Base-by-base conservation (phyloP, 2,329 filamentous ascomycete species). In the Phialemoniopsis sp. region DNA sequence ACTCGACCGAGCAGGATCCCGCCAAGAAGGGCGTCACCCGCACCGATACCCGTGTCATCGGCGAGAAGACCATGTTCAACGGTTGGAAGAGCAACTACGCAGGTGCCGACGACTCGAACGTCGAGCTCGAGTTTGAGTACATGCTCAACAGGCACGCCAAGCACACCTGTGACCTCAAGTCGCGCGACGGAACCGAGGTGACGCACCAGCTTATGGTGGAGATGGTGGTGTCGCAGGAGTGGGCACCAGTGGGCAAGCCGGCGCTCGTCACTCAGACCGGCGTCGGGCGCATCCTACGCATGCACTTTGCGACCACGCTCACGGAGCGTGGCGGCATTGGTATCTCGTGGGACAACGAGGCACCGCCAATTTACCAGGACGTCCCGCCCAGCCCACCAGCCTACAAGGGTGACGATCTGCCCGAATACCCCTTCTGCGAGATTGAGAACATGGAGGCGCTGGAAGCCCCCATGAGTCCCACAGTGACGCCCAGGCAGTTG, bases 271-370 rank as follows among this genome's bases (percentile, higher is more conserved):
- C 88, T 1, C 89, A 90, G 36, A 96, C 91, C 0, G 91, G 91
- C 44, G 86, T 89, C 3, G 93, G 91, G 1, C 80, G 91, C 47
- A 91, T 97, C 38, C 72, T 98, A 44, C 79, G 91, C 48, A 96
- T 95, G 77, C 88, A 95, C 59, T 97, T 96, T 68, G 80, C 78
- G 52, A 73, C 93, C 38, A 71, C 81, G 41, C 75, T 97, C 40
- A 96, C 90, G 4, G 86, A 95, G 65, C 79, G 87, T 43, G 78
- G 79, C 15, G 91, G 91, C 14, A 77, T 95, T 58, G 90, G 91
- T 37, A 90, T 98, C 53, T 88, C 86, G 51, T 98, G 93, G 91
- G 91, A 97, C 52, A 91, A 96, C 64, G 91, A 98, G 68, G 82
- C 87, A 55, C 91, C 91, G 12, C 91, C 91, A 1, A 79, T 94